phyloP scores from a whole-genome alignment of 2,329 filamentous ascomycete genomes.

The Fusarium setosum region DNA sequence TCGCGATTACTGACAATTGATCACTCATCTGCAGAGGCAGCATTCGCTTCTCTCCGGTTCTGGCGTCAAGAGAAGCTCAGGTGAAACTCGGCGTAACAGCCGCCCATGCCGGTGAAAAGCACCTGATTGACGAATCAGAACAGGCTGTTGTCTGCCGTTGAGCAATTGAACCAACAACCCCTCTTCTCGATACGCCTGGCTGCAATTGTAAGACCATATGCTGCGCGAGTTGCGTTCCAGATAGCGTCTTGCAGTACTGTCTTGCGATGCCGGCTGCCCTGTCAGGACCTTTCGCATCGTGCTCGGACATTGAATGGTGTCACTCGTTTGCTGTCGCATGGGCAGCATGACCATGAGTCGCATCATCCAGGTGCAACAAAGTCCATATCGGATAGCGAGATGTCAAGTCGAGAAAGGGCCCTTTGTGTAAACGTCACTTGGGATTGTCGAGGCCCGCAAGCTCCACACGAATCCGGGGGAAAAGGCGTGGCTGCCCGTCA shows the following conservation, averaged over 20 bases:
- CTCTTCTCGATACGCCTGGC: constrained; percentile 7
- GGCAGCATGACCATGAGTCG: background rate
- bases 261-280: constrained; percentile 2
- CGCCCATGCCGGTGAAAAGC: constrained; percentile 16
- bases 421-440: constrained; percentile 6
- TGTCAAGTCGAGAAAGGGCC: background rate
- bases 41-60: constrained; percentile 15
- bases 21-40: background rate
- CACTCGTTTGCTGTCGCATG: constrained; percentile 3
- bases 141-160: constrained; percentile 7
- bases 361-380: constrained; percentile 9
- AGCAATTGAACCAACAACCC: constrained; percentile 18
- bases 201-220: constrained; percentile 14
- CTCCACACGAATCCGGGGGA: constrained; percentile 24
- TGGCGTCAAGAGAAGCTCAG: constrained; percentile 19
- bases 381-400: constrained; percentile 8
- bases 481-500: constrained; percentile 14
- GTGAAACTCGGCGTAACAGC: constrained; percentile 31
- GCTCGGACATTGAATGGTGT: constrained; percentile 16
- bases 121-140: constrained; percentile 24
- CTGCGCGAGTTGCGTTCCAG: constrained; percentile 24
- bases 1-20: background rate
- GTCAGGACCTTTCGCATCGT: constrained; percentile 8
- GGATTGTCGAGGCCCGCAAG: constrained; percentile 1
- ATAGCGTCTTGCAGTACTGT: constrained; percentile 22